Evolutionary conservation across 108 stramenopile species (phyloP).

Genomic region (Phaeodactylum tricornutum): DNA sequence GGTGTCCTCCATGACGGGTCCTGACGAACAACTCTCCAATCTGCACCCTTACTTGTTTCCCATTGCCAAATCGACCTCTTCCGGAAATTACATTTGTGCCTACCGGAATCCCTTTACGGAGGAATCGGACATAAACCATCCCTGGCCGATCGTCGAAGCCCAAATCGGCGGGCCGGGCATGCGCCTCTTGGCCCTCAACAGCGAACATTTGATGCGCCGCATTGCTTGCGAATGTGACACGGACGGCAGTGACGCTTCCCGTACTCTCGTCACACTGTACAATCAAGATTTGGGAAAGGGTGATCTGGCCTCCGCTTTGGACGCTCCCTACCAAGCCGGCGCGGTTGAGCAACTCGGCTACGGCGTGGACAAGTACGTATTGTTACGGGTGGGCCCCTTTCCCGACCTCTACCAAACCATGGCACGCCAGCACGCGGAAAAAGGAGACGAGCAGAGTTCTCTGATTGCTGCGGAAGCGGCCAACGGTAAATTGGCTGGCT

Average conservation of each 20-base stretch:
- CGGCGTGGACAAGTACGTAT: conserved; percentile 70
- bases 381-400: conserved; percentile 71
- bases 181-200: conserved; percentile 55
- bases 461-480: conserved; percentile 75
- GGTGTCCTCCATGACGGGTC: conserved; percentile 8
- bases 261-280: conserved; percentile 41
- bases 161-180: conserved; percentile 44
- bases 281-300: conserved; percentile 49
- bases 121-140: conserved; percentile 21
- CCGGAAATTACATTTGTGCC: conserved; percentile 62
- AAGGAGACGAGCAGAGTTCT: conserved; percentile 47
- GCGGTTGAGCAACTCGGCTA: conserved; percentile 64
- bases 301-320: conserved; percentile 26
- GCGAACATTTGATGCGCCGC: conserved; percentile 71
- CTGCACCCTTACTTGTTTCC: conserved; percentile 67
- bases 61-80: conserved; percentile 37
- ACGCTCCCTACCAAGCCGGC: conserved; percentile 50
- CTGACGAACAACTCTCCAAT: conserved; percentile 27
- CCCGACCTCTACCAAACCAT: conserved; percentile 68
- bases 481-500: conserved; percentile 63
- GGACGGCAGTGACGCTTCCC: conserved; percentile 12
- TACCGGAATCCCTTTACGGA: conserved; percentile 58
- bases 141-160: conserved; percentile 77
- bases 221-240: conserved; percentile 66
- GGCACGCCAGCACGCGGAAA: conserved; percentile 39